Evolutionary conservation across 371 early-diverging fungal species (phyloP).

Genomic region (Mucor mucedo): DNA sequence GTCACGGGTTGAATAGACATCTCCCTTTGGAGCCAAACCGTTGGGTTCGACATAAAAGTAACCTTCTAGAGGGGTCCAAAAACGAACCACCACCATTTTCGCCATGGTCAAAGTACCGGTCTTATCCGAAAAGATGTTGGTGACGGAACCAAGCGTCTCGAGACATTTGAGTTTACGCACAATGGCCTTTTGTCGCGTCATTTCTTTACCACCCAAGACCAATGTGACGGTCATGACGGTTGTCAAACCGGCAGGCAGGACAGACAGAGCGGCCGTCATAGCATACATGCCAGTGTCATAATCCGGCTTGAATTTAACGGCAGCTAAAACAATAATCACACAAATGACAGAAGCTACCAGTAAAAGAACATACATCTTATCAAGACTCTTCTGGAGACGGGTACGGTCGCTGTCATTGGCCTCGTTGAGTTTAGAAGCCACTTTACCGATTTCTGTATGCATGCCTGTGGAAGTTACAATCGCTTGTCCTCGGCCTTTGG

Average conservation of each 20-base stretch:
- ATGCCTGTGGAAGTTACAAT: constrained; percentile 85
- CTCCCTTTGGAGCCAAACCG: constrained; percentile 70
- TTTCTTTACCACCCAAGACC: constrained; percentile 47
- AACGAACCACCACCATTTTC: constrained; percentile 76
- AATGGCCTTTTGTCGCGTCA: constrained; percentile 41
- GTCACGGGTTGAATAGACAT: constrained; percentile 44
- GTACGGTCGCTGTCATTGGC: constrained; percentile 66
- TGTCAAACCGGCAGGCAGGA: constrained; percentile 47
- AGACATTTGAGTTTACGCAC: constrained; percentile 90
- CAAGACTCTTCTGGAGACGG: constrained; percentile 77
- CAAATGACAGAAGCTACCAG: constrained; percentile 47
- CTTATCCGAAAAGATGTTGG: constrained; percentile 91
- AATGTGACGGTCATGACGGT: constrained; percentile 50
- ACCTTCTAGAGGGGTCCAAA: constrained; percentile 71
- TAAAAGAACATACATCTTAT: constrained; percentile 75
- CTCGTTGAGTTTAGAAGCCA: constrained; percentile 80
- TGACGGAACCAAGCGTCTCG: constrained; percentile 92
- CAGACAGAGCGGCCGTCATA: constrained; percentile 45
- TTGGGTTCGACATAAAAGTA: constrained; percentile 64
- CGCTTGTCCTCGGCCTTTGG: constrained; percentile 78
- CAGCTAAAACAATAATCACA: constrained; percentile 69
- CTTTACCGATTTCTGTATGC: constrained; percentile 88
- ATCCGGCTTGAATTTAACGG: constrained; percentile 46
- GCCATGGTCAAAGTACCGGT: constrained; percentile 66
- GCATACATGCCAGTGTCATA: constrained; percentile 52